Evolutionary conservation across 805 yeast species (phyloP), one percentile per base, ranked within the genome.

Genomic region (Clavispora fructus): DNA sequence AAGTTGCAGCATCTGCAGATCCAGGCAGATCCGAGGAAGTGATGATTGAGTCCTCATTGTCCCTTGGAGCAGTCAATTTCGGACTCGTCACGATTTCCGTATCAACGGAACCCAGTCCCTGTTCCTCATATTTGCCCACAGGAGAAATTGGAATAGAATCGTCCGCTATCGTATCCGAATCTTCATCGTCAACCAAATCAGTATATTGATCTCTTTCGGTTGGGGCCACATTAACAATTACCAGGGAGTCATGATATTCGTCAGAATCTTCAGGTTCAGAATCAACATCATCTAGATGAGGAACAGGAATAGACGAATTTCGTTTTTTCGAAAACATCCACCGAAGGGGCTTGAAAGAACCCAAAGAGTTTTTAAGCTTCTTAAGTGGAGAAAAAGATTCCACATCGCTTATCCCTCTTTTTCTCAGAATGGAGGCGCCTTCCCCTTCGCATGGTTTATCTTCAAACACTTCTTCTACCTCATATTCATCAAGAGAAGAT

Each of bases 351-450:
- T 46, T 46, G 23, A 53, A 40, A 35, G 41, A 40, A 16, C 40
- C 38, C 14, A 49, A 31, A 3, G 31, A 45, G 2, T 25, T 43
- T 29, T 47, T 52, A 19, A 53, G 31, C 13, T 39, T 41, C 35
- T 53, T 53, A 14, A 53, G 45, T 1, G 53, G 48, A 1, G 51
- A 44, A 10, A 14, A 23, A n/a, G 37, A 17, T 12, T 42, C 44
- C 7, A 19, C 27, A 4, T 40, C 46, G 1, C 48, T 48, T 2
- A 27, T 40, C n/a, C 32, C 41, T 10, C 45, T 26, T 8, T 32
- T 28, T 23, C 25, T 33, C 17, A 13, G 7, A 7, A 19, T 19
- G 23, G 13, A 3, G 6, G 16, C 25, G 6, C 35, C 17, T 13
- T 31, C 10, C 2, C n/a, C 35, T 6, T 9, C 17, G 17, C 4